Evolutionary conservation across 345 rosid genomes (phyloP).

Genomic region (Moricandia moricandioides): DNA sequence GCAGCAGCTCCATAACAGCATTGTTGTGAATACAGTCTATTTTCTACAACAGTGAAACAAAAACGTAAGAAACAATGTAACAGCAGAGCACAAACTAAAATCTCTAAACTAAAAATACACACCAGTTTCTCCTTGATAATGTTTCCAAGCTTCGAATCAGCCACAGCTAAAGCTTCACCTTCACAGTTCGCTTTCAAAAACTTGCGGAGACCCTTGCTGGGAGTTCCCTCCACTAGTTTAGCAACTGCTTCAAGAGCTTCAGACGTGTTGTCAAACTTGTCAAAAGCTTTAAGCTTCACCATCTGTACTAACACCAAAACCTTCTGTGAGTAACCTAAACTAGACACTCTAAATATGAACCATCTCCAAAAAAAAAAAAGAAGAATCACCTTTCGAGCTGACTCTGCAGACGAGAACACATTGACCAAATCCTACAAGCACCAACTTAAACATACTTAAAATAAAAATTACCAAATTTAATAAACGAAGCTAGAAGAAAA

Average conservation of each 20-base stretch:
- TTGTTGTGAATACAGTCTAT: neutral
- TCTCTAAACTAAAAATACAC: too few relatives aligned
- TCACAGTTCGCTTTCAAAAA: neutral
- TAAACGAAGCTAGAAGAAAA: neutral
- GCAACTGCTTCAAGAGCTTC: neutral
- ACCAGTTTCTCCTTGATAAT: neutral
- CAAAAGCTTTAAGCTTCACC: neutral
- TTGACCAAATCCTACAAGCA: neutral
- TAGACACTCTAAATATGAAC: too few relatives aligned
- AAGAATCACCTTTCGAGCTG: neutral
- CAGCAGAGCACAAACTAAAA: too few relatives aligned
- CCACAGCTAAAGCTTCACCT: neutral
- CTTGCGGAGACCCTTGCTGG: neutral
- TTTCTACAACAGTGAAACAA: neutral
- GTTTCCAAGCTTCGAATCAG: neutral
- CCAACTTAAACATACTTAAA: neutral
- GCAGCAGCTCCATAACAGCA: neutral
- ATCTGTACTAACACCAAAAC: neutral
- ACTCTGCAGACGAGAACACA: neutral
- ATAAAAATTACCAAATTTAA: neutral
- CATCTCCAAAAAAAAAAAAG: too few relatives aligned
- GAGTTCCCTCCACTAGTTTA: neutral
- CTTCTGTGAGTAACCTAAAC: neutral
- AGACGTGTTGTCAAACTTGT: neutral
- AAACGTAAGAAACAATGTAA: neutral